Evolutionary conservation across 208 protist species (phyloP).

Genomic region (Wallacemonas collosoma): DNA sequence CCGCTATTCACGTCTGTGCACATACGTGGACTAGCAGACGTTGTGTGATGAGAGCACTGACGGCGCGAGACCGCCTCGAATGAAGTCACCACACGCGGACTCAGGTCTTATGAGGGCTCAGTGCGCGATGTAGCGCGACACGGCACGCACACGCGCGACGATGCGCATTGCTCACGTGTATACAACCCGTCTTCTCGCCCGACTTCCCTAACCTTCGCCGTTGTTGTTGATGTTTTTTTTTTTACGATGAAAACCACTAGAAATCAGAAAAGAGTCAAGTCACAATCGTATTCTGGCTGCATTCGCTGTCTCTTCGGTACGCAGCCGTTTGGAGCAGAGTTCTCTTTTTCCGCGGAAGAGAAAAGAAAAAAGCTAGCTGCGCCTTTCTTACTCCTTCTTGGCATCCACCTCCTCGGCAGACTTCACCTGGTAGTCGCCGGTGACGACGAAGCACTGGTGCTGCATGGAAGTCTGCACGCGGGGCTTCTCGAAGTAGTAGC

Average conservation of each 20-base stretch:
- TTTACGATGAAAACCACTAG: slow-evolving; percentile 12
- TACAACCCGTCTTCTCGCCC: too few relatives aligned
- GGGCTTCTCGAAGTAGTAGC: slow-evolving; percentile 97
- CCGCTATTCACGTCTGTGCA: too few relatives aligned
- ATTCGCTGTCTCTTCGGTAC: not conserved
- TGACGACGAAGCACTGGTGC: slow-evolving; percentile 97
- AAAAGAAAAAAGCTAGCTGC: slow-evolving; percentile 19
- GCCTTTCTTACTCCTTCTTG: slow-evolving; percentile 35
- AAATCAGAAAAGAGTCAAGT: slow-evolving; percentile 30
- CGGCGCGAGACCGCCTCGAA: too few relatives aligned
- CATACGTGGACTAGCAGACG: too few relatives aligned
- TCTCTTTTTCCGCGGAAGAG: slow-evolving; percentile 4
- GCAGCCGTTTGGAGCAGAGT: not conserved
- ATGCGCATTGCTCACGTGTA: too few relatives aligned
- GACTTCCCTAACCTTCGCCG: not conserved
- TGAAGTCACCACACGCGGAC: too few relatives aligned
- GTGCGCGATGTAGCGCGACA: too few relatives aligned
- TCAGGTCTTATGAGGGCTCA: too few relatives aligned
- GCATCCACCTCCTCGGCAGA: slow-evolving; percentile 69
- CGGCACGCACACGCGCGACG: too few relatives aligned
- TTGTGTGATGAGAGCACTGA: too few relatives aligned
- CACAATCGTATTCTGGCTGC: slow-evolving; percentile 2
- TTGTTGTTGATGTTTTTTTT: slow-evolving; percentile 14
- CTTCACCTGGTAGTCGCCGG: slow-evolving; percentile 87
- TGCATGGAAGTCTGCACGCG: slow-evolving; percentile 97